phyloP scores from a whole-genome alignment of 192 early-diverging fungal genomes.

The Piromyces sp. region DNA sequence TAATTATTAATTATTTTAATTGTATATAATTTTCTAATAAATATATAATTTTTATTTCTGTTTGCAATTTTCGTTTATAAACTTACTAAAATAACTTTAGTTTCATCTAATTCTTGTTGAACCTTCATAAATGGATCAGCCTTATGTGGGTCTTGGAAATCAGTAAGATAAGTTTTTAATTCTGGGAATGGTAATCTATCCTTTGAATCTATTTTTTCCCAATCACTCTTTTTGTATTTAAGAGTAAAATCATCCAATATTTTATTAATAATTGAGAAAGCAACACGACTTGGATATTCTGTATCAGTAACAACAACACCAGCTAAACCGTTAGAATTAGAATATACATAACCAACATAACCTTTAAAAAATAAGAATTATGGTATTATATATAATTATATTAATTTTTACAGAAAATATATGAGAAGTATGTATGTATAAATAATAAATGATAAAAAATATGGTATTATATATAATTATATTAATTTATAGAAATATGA shows the following conservation, averaged over 20 bases:
- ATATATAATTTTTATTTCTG: too few species aligned
- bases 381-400: too few species aligned
- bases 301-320: constrained; percentile 63
- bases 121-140: constrained; percentile 84
- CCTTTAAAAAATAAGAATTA: constrained; percentile 21
- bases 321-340: constrained; percentile 49
- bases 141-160: constrained; percentile 82
- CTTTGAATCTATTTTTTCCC: constrained; percentile 18
- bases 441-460: too few species aligned
- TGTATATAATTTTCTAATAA: too few species aligned
- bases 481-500: too few species aligned
- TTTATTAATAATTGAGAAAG: constrained; percentile 68
- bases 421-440: too few species aligned
- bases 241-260: constrained; percentile 71
- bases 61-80: too few species aligned
- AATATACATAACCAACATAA: constrained; percentile 66
- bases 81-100: constrained; percentile 71
- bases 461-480: too few species aligned
- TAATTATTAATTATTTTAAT: too few species aligned
- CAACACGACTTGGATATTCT: constrained; percentile 78
- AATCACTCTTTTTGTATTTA: constrained; percentile 29
- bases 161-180: constrained; percentile 47
- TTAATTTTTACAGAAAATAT: too few species aligned
- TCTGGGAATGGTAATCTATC: constrained; percentile 39
- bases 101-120: constrained; percentile 91